These are phyloP conservation scores for Globisporangium parvum DNA, from an alignment of 352 stramenopile species.

Conservation along the genomic window DNA sequence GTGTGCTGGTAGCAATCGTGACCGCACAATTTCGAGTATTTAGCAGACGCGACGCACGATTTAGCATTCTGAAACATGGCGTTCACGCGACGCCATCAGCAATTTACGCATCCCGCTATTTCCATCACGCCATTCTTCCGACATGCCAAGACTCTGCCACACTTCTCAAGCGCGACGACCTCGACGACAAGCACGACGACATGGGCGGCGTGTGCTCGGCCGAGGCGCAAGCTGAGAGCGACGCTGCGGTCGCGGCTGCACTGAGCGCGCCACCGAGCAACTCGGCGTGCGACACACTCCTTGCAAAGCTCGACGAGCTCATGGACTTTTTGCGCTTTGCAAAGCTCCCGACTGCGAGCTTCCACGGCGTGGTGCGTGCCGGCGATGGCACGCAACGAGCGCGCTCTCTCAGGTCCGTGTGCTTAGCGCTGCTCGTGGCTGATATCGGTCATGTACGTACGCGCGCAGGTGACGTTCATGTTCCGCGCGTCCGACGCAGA, in stretches of 20 bases:
- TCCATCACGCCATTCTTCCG: no score
- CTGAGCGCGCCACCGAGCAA: neutral
- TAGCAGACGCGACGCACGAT: no score
- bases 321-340: constrained; percentile 82
- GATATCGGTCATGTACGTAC: no score
- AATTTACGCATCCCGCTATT: no score
- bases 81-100: no score
- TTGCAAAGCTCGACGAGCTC: constrained; percentile 79
- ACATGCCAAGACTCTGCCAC: no score
- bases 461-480: constrained; percentile 69
- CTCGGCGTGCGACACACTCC: constrained; percentile 52
- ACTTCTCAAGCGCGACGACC: neutral
- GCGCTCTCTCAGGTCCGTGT: neutral
- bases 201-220: constrained; percentile 9
- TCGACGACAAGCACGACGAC: neutral
- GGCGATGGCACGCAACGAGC: neutral
- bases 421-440: neutral
- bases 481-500: constrained; percentile 45
- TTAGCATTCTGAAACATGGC: no score
- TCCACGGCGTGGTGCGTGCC: constrained; percentile 48
- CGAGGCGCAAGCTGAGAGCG: constrained; percentile 5
- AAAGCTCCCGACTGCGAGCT: constrained; percentile 31
- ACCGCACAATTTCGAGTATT: no score
- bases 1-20: no score
- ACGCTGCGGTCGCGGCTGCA: neutral